Evolutionary conservation across 768 basidiomycete genomes (phyloP), one percentile per base, ranked within the genome.

Genomic region (Mycena haematopus): DNA sequence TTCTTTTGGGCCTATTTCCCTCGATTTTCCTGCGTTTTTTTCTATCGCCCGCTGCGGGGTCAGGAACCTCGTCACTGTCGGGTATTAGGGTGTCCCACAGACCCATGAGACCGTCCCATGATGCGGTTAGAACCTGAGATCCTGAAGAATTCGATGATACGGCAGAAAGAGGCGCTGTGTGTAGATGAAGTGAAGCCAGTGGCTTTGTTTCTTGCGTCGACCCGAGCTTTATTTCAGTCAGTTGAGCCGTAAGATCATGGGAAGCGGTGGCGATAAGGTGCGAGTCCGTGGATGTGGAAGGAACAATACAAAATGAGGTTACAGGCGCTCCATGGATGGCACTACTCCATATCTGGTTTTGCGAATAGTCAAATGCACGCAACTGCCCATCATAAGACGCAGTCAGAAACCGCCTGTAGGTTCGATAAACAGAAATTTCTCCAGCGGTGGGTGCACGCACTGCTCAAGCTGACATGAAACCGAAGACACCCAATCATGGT

Each of bases 401-500:
- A 0, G 92, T 91, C 4, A 94, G 66, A 71, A 95, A 87, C 62
- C 86, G 79, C 40, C 92, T 93, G 58, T 3, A 22, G 22, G n/a
- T 15, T 42, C 49, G 40, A 61, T 57, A 27, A 45, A 66, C 25
- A 59, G 55, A 9, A 50, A 36, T 47, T 14, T 31, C 40, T 49
- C 2, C 7, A n/a, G n/a, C 53, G 44, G 11, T 24, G 47, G 22
- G 33, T 38, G 44, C 36, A 68, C 74, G 46, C 63, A 91, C 89
- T 84, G 84, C 62, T 79, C 77, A 51, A 85, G 70, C 65, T 80
- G 74, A 71, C 86, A 89, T 6, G 86, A 88, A 21, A 93, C 83
- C 17, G 88, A 87, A 2, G 93, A 95, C 0, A 97, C 91, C 96
- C 96, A 99, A 65, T 98, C 95, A 56, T 98, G 90, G 65, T 95